A percentile compares a stretch with the other conserved stretches of the same genome.
phyloP scores from a whole-genome alignment of 345 rosid species.

The Salix purpurea region DNA sequence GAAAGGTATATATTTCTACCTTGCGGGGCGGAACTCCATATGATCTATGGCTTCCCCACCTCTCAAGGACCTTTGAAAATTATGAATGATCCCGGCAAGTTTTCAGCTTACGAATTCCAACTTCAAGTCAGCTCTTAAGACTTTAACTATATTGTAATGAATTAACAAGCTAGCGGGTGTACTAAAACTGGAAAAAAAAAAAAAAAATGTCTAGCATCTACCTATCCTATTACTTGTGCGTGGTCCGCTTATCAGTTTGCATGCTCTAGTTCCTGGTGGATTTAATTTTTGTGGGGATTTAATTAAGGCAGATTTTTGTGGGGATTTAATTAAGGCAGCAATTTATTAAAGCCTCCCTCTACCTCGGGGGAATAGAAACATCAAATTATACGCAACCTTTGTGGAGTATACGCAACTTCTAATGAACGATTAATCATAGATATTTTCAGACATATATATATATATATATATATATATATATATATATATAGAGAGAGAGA shows the following conservation, averaged over 20 bases:
- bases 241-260: background rate
- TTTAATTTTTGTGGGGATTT: background rate
- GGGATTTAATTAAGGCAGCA: background rate
- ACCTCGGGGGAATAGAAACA: slow-evolving; percentile 5
- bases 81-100: background rate
- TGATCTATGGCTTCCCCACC: no score
- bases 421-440: no score
- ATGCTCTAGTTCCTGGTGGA: background rate
- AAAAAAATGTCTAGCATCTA: background rate
- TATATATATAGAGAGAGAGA: no score
- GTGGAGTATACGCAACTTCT: no score
- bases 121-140: no score
- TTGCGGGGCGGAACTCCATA: no score
- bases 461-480: no score
- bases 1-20: no score
- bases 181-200: background rate
- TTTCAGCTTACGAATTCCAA: no score
- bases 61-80: no score
- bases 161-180: background rate
- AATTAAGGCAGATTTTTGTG: background rate
- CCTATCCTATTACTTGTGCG: background rate
- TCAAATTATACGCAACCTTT: background rate
- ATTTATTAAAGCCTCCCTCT: background rate
- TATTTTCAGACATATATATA: no score
- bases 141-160: background rate